Conservation (phyloP, 106 monocot species). For the Phalaenopsis aphrodite region DNA sequence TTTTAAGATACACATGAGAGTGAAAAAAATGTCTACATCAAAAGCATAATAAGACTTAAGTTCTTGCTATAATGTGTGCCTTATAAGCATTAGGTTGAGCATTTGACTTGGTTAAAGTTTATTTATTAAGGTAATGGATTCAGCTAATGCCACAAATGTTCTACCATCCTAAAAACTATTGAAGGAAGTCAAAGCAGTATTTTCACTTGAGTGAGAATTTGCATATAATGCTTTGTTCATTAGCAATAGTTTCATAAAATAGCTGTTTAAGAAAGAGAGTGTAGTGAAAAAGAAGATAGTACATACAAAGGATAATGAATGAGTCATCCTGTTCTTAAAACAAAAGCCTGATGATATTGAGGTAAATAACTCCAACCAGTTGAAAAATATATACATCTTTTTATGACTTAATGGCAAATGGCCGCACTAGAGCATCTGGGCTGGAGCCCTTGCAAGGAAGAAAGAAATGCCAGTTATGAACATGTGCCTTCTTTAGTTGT, state of each 20-base stretch:
- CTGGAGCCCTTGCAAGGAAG: neutral
- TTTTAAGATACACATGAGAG: neutral
- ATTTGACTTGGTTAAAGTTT: neutral
- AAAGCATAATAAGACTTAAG: neutral
- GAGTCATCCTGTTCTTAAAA: too few species aligned
- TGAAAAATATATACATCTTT: neutral
- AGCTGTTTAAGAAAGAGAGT: too few species aligned
- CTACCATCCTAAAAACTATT: neutral
- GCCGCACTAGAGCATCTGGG: neutral
- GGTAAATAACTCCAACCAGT: too few species aligned
- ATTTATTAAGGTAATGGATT: neutral
- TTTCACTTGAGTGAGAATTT: neutral
- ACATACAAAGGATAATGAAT: too few species aligned
- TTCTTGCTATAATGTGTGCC: neutral
- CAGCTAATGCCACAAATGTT: neutral
- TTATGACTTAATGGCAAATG: neutral
- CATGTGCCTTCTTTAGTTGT: neutral
- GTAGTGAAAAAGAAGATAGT: too few species aligned
- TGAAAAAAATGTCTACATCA: neutral
- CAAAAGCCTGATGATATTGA: too few species aligned
- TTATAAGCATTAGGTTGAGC: neutral
- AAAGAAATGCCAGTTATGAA: neutral
- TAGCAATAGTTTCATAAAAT: too few species aligned
- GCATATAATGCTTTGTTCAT: too few species aligned
- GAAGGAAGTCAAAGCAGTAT: neutral